Percentiles rank a stretch among this genome's conserved stretches.
These are phyloP conservation scores for Metschnikowia gelsemii DNA, from an alignment of 805 yeast species.

Conservation along the genomic window DNA sequence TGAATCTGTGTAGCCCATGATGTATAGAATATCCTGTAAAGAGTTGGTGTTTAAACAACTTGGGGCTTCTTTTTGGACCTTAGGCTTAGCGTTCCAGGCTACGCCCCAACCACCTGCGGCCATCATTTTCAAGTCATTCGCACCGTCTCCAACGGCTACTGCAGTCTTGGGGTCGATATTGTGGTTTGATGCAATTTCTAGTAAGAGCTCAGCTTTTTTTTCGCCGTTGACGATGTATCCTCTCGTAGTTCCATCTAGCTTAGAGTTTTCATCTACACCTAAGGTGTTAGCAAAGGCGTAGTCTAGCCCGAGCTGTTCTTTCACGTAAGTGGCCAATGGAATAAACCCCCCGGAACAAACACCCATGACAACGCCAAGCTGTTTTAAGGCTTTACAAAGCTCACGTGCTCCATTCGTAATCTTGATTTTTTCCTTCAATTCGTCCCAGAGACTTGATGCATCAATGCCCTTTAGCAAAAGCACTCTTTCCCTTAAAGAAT, in stretches of 20 bases:
- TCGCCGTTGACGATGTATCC: constrained; percentile 88
- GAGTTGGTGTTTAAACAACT: constrained; percentile 72
- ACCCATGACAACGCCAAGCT: constrained; percentile 66
- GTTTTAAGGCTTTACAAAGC: constrained; percentile 60
- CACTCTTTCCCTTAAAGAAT: constrained; percentile 75
- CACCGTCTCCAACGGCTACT: constrained; percentile 95
- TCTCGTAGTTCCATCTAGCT: constrained; percentile 69
- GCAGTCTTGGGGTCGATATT: constrained; percentile 50
- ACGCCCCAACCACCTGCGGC: constrained; percentile 85
- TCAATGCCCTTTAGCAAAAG: constrained; percentile 78
- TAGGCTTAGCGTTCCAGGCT: constrained; percentile 97
- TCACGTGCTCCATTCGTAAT: constrained; percentile 87
- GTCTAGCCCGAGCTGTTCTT: constrained; percentile 66
- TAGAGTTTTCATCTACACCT: constrained; percentile 43
- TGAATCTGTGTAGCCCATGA: constrained; percentile 67
- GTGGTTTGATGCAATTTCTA: constrained; percentile 57
- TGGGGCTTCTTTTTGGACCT: constrained; percentile 82
- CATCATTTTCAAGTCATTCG: constrained; percentile 95
- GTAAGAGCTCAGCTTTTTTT: constrained; percentile 72
- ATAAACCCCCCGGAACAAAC: constrained; percentile 95
- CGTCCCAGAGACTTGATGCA: constrained; percentile 70
- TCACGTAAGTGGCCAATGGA: constrained; percentile 78
- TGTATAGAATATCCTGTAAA: constrained; percentile 72
- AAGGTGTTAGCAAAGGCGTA: constrained; percentile 85
- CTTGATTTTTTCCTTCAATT: constrained; percentile 62